phyloP scores from a whole-genome alignment of 1,284 basidiomycete genomes.

The Xerocomus tenax region DNA sequence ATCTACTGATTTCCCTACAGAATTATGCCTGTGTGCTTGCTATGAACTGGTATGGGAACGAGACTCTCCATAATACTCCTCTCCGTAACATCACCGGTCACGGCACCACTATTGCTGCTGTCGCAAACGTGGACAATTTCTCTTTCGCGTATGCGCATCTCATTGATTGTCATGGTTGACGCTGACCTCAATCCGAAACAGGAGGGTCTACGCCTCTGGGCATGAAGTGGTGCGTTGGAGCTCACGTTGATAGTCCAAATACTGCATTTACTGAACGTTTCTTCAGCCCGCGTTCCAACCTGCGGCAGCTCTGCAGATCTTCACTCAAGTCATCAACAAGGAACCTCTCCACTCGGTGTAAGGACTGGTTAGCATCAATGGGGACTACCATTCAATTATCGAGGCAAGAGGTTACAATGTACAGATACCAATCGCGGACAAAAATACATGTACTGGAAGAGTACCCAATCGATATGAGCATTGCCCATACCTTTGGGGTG shows the following conservation, averaged over 20 bases:
- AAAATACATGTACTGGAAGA: slow-evolving; percentile 48
- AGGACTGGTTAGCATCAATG: neutral
- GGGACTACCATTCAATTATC: neutral
- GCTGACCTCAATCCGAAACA: slow-evolving; percentile 17
- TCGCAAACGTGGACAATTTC: slow-evolving; percentile 59
- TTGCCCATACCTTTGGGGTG: slow-evolving; percentile 45
- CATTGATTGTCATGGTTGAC: neutral
- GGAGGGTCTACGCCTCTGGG: slow-evolving; percentile 47
- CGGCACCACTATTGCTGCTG: slow-evolving; percentile 44
- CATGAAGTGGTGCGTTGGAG: slow-evolving; percentile 49
- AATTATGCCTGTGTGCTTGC: slow-evolving; percentile 45
- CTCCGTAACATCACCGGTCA: slow-evolving; percentile 53
- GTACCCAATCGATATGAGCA: slow-evolving; percentile 64
- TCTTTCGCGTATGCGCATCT: slow-evolving; percentile 45
- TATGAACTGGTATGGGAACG: slow-evolving; percentile 57
- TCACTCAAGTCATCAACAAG: slow-evolving; percentile 45
- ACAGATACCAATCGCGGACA: slow-evolving; percentile 22
- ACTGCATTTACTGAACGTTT: slow-evolving; percentile 4
- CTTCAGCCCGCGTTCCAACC: slow-evolving; percentile 52
- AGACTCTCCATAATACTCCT: slow-evolving; percentile 39
- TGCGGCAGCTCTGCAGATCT: slow-evolving; percentile 47
- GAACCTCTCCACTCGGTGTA: slow-evolving; percentile 50
- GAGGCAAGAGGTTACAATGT: neutral
- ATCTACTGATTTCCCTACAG: slow-evolving; percentile 9
- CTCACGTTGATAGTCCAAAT: neutral